A percentile compares a stretch with the other conserved stretches of the same genome.
These are phyloP conservation scores for barrel medic (Medicago truncatula) DNA, from an alignment of 306 rosid species.

Conservation along the genomic window MtrunA17r5.0-ANR NC_053048.1:21339001-21339500, in stretches of 20 bases:
- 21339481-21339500: constrained; percentile 68
- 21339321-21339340: constrained; percentile 69
- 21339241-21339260: constrained; percentile 80
- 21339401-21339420: constrained; percentile 87
- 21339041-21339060: constrained; percentile 54
- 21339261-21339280: constrained; percentile 81
- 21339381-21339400: constrained; percentile 72
- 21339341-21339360: constrained; percentile 79
- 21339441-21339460: constrained; percentile 77
- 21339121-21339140: too few species aligned
- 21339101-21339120: not conserved
- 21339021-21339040: constrained; percentile 72
- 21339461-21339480: constrained; percentile 65
- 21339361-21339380: constrained; percentile 74
- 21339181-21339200: too few species aligned
- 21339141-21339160: too few species aligned
- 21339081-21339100: not conserved
- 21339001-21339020: constrained; percentile 65
- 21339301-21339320: constrained; percentile 82
- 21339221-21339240: constrained; percentile 72
- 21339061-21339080: not conserved
- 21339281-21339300: constrained; percentile 78
- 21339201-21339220: constrained; percentile 13
- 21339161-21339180: too few species aligned
- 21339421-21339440: constrained; percentile 65